Base-by-base conservation (phyloP, 2,329 filamentous ascomycete genomes). In the Penicillium sp. region DNA sequence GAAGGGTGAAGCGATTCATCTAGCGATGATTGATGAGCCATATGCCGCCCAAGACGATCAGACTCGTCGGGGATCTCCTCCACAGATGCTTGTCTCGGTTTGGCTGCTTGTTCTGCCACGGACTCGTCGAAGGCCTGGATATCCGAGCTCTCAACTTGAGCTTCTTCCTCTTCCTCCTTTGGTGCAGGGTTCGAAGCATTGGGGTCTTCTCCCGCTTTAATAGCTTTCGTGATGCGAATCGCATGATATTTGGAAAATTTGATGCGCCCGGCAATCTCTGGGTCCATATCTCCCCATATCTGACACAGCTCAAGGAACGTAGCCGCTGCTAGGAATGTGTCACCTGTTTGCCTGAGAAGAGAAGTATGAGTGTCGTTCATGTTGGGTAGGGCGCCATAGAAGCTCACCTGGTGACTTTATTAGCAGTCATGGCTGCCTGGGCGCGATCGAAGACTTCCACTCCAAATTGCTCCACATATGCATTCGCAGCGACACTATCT, bases 221-320 rank as follows among this genome's bases (percentile, higher is more conserved):
- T 84, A 11, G 95, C 95, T 76, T 91, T 96, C 16, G 90, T 82
- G 69, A 99, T 99, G 57, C 95, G 86, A 35, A 93, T 80, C 2
- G 93, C 93, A 73, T 98, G 96, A 83, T 91, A 99, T 75, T 98
- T 99, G 43, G 93, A 92, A 72, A 91, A 99, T 74, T 96, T 97
- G 76, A 93, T 92, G 80, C 96, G 98, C 54, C 92, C 85, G 39
- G 87, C 82, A 21, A 88, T 86, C 69, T 98, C 92, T 1, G 84
- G 77, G 33, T 96, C 91, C 11, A 88, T 78, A 0, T 85, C 77
- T 6, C 87, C 88, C 92, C 93, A 99, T 68, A 96, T 89, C 62
- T 88, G 88, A 55, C 91, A 84, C 5, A 98, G 81, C 65, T 97
- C 92, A 69, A 98, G 87, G 74, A 99, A 98, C 0, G 92, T 96